Conservation (phyloP, 306 rosid genomes). For the Alnus glutinosa region DNA sequence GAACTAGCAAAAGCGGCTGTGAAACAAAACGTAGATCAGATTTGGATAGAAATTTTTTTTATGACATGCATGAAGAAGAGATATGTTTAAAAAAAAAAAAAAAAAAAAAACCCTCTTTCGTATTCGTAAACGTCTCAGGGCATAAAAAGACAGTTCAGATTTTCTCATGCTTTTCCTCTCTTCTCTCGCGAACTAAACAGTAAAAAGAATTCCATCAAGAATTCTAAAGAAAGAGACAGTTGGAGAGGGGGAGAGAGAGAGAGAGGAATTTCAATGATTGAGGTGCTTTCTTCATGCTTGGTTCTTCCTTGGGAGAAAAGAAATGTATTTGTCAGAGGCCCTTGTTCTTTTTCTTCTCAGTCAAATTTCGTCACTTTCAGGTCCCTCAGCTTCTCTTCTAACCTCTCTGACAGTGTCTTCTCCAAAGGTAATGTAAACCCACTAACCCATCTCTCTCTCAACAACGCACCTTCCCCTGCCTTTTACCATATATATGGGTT, state of each 20-base stretch:
- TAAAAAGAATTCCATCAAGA: background rate
- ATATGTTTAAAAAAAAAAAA: no score
- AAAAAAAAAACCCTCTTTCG: no score
- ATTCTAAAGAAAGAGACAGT: background rate
- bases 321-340: background rate
- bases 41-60: background rate
- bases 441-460: background rate
- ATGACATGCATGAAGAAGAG: no score
- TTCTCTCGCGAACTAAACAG: background rate
- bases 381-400: constrained; percentile 63
- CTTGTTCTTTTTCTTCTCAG: constrained; percentile 15
- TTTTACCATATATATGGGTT: no score
- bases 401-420: constrained; percentile 52
- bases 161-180: background rate
- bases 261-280: background rate
- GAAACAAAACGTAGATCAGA: no score
- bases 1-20: no score
- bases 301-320: background rate
- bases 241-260: no score
- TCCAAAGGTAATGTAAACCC: constrained; percentile 41
- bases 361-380: constrained; percentile 7
- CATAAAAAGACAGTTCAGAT: no score
- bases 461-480: no score
- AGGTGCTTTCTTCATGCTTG: background rate
- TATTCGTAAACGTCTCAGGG: no score